phyloP scores from a whole-genome alignment of 1,139 yeast species.

The Meyerozyma elateridarum region DNA sequence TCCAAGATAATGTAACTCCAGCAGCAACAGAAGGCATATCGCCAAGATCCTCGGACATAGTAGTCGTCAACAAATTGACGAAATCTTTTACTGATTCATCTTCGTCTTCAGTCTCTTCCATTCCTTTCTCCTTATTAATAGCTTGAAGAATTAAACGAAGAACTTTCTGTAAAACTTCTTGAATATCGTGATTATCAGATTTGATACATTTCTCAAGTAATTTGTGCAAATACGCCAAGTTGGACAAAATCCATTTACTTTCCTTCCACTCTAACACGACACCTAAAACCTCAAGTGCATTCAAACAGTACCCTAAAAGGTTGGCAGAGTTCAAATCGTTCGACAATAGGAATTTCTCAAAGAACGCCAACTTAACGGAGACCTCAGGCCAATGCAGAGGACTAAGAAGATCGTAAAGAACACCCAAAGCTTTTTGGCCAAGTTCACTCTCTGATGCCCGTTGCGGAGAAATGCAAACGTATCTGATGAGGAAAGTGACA shows the following conservation, averaged over 20 bases:
- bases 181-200: slow-evolving; percentile 80
- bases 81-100: slow-evolving; percentile 62
- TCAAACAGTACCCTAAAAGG: slow-evolving; percentile 70
- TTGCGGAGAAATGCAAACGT: slow-evolving; percentile 82
- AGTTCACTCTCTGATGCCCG: slow-evolving; percentile 80
- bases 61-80: slow-evolving; percentile 54
- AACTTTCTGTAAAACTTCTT: slow-evolving; percentile 75
- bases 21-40: slow-evolving; percentile 84
- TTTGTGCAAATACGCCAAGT: slow-evolving; percentile 62
- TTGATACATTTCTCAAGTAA: slow-evolving; percentile 78
- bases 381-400: slow-evolving; percentile 84
- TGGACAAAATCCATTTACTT: slow-evolving; percentile 70
- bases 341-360: slow-evolving; percentile 78
- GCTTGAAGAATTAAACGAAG: slow-evolving; percentile 63
- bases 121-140: slow-evolving; percentile 40
- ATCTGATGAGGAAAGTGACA: slow-evolving; percentile 83
- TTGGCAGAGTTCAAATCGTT: slow-evolving; percentile 66
- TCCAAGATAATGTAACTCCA: slow-evolving; percentile 84
- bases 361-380: slow-evolving; percentile 73
- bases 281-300: slow-evolving; percentile 87
- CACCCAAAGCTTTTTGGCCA: slow-evolving; percentile 75
- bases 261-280: slow-evolving; percentile 78
- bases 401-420: slow-evolving; percentile 67
- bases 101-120: slow-evolving; percentile 43
- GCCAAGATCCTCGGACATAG: slow-evolving; percentile 79